Conservation (phyloP, 1,284 basidiomycete species). For the Xerocomus minutiporus region DNA sequence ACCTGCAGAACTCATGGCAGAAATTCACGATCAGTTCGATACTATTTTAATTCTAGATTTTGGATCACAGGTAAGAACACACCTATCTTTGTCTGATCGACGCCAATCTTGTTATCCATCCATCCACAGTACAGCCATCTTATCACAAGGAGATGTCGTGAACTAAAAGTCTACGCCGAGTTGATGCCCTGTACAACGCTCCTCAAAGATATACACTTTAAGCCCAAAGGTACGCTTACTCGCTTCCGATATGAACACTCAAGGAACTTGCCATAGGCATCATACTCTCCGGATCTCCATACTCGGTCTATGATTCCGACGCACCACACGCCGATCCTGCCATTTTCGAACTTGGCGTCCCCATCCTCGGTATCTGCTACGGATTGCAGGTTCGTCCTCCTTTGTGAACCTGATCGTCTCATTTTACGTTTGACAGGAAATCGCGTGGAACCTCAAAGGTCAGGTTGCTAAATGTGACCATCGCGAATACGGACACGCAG, state of each 20-base stretch:
- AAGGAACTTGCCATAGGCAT: constrained; percentile 56
- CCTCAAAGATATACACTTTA: constrained; percentile 87
- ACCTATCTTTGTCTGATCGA: not conserved
- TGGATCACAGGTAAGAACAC: constrained; percentile 79
- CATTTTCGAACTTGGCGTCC: constrained; percentile 90
- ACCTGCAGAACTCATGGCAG: constrained; percentile 46
- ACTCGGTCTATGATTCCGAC: constrained; percentile 93
- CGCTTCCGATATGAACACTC: not conserved
- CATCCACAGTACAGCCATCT: constrained; percentile 86
- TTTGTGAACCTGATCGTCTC: not conserved
- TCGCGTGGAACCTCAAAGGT: constrained; percentile 87
- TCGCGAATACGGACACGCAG: constrained; percentile 79
- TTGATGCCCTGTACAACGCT: constrained; percentile 96
- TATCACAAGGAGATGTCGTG: constrained; percentile 96
- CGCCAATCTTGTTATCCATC: constrained; percentile 1
- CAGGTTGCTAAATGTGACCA: constrained; percentile 87
- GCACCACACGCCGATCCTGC: constrained; percentile 93
- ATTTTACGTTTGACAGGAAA: constrained; percentile 51
- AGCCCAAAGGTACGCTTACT: constrained; percentile 75
- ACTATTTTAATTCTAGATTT: constrained; percentile 97
- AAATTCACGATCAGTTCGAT: constrained; percentile 95
- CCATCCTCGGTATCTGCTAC: constrained; percentile 97
- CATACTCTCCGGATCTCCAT: constrained; percentile 97
- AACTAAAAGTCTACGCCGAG: constrained; percentile 97
- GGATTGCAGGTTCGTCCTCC: constrained; percentile 75